Base-by-base conservation (phyloP, 2,329 filamentous ascomycete genomes). In the Ramularia collo-cygni region DNA sequence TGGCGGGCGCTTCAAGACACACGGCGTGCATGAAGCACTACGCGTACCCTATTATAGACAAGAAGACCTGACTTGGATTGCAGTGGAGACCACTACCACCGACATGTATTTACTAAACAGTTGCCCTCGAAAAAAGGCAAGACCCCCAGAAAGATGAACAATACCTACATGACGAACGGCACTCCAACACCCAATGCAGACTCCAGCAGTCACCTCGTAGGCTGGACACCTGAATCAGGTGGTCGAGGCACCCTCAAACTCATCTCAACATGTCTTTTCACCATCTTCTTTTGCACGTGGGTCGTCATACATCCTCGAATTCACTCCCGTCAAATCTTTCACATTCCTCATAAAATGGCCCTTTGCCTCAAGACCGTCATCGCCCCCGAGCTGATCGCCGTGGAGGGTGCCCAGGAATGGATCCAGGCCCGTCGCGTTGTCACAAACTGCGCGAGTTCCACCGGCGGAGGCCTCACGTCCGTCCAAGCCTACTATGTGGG, bases 271-370 rank as follows among this genome's bases (percentile, higher is more conserved):
- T 59, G 56, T 42, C 40, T 62, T 15, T 43, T 48, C 15, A 64
- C 62, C 2, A 60, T 58, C 10, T 57, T 60, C 27, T 42, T 65
- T 18, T 63, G 59, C 41, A 63, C 59, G 10, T 65, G 59, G 56
- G 54, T 60, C 2, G 53, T 52, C 34, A 57, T 65, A 27, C 60
- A 65, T 42, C 51, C 61, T n/a, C 60, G 60, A 14, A 56, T 59
- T n/a, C 46, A 53, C 39, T 54, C 49, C 24, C 44, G 53, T 19
- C 45, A 41, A 9, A 31, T 34, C 18, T 36, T 43, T 10, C 36
- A 40, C 15, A 10, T 54, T 5, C 26, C 47, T 16, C 55, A 60
- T 43, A 62, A 62, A 34, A 10, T 57, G 13, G 50, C 47, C 3
- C 46, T 58, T 31, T 58, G 59, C 36, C 27, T 58, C 4, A 57